phyloP scores from a whole-genome alignment of 768 basidiomycete species.

The Collybiopsis confluens region DNA sequence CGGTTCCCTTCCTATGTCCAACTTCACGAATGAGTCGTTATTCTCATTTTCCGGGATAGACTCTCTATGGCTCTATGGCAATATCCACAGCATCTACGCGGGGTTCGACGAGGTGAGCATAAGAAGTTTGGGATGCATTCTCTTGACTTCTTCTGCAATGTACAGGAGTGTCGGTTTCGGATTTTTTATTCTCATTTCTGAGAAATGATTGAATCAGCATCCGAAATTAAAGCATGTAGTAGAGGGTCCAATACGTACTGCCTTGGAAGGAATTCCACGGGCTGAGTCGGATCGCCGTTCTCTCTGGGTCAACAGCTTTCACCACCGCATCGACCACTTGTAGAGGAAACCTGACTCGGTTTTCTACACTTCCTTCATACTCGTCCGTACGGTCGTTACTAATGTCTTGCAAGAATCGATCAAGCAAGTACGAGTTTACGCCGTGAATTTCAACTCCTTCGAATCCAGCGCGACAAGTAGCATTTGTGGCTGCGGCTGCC shows the following conservation, averaged over 20 bases:
- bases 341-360: slow-evolving; percentile 43
- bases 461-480: slow-evolving; percentile 45
- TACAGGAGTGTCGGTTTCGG: slow-evolving; percentile 43
- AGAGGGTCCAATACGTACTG: too few relatives aligned
- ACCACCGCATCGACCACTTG: slow-evolving; percentile 41
- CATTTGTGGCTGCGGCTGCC: slow-evolving; percentile 39
- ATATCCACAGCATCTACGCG: slow-evolving; percentile 12
- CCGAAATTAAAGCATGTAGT: too few relatives aligned
- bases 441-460: slow-evolving; percentile 49
- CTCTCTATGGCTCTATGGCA: too few relatives aligned
- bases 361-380: slow-evolving; percentile 50
- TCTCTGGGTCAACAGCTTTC: slow-evolving; percentile 38
- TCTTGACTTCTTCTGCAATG: slow-evolving; percentile 31
- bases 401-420: slow-evolving; percentile 43
- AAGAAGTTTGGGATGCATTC: slow-evolving; percentile 32
- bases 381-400: slow-evolving; percentile 44
- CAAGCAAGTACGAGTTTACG: slow-evolving; percentile 28
- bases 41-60: slow-evolving; percentile 6
- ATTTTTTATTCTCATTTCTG: slow-evolving; percentile 41
- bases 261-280: slow-evolving; percentile 38
- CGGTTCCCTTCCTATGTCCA: slow-evolving; percentile 14
- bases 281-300: slow-evolving; percentile 42
- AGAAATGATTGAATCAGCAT: background rate
- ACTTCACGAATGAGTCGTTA: slow-evolving; percentile 19
- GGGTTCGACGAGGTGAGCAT: slow-evolving; percentile 40